Conservation (phyloP, 2,329 filamentous ascomycete genomes). For the Tympanopsis confertula region DNA sequence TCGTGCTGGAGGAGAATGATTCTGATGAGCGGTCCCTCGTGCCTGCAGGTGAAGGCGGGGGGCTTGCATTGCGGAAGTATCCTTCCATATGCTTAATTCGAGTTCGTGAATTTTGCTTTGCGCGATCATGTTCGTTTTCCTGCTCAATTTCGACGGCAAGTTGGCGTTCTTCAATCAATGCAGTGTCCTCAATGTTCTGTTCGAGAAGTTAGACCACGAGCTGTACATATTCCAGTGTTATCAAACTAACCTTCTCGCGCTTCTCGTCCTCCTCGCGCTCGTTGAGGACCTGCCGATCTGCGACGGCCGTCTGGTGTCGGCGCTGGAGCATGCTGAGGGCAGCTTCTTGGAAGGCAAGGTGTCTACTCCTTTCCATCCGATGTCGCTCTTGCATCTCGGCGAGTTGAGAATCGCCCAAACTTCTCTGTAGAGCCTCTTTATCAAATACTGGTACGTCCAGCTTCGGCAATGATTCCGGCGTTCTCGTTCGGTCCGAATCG, state of each 20-base stretch:
- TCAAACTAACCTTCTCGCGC: slow-evolving; percentile 18
- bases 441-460: slow-evolving; percentile 8
- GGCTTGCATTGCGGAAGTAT: slow-evolving; percentile 25
- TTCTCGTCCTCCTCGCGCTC: slow-evolving; percentile 19
- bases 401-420: slow-evolving; percentile 16
- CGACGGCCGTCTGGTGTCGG: slow-evolving; percentile 9
- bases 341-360: slow-evolving; percentile 19
- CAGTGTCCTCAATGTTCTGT: slow-evolving; percentile 21
- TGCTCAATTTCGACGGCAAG: slow-evolving; percentile 28
- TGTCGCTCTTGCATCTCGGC: slow-evolving; percentile 16
- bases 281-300: slow-evolving; percentile 15
- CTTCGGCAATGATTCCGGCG: too few species aligned
- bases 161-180: slow-evolving; percentile 26
- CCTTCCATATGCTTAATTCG: slow-evolving; percentile 33
- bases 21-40: slow-evolving; percentile 7
- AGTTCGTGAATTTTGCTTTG: slow-evolving; percentile 25
- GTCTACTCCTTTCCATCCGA: slow-evolving; percentile 13
- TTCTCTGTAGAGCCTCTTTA: slow-evolving; percentile 18
- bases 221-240: background rate
- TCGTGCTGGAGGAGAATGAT: background rate
- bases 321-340: slow-evolving; percentile 10
- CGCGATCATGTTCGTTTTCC: slow-evolving; percentile 26
- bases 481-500: too few species aligned
- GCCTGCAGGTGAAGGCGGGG: slow-evolving; percentile 14
- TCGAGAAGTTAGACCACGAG: background rate